Evolutionary conservation across 257 asterid genomes (phyloP).

Genomic region (Scutellaria minor): DNA sequence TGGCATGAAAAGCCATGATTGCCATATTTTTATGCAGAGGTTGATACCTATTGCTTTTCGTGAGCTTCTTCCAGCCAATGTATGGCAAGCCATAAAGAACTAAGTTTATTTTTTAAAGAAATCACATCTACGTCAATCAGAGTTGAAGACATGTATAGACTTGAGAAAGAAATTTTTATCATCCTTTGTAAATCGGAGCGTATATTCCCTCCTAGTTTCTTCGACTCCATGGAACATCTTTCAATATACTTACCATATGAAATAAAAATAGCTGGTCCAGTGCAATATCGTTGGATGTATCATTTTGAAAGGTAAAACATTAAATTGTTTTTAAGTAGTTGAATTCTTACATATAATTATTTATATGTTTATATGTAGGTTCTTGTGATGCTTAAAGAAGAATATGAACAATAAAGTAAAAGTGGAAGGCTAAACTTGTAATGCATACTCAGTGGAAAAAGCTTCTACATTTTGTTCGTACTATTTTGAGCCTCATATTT

Average conservation of each 20-base stretch:
- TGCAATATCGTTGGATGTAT: neutral
- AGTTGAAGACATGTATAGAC: neutral
- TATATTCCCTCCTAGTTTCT: no score
- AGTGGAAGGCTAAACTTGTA: neutral
- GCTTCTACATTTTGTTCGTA: no score
- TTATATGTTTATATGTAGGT: neutral
- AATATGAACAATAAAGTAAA: neutral
- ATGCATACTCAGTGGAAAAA: no score
- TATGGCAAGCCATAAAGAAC: neutral
- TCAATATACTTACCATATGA: neutral
- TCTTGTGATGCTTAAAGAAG: neutral
- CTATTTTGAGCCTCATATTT: no score
- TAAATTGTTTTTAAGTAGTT: neutral
- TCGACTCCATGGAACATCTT: no score
- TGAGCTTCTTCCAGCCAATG: neutral
- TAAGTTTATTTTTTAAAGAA: neutral
- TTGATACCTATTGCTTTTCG: neutral
- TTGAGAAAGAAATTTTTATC: no score
- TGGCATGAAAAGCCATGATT: conserved; percentile 14
- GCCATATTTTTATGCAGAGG: neutral
- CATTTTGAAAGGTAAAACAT: neutral
- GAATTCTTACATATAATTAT: neutral
- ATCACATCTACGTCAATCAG: no score
- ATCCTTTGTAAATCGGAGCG: no score
- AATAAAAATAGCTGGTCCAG: neutral